Conservation (phyloP, 495 filamentous ascomycete species). For the Talaromyces proteolyticus region DNA sequence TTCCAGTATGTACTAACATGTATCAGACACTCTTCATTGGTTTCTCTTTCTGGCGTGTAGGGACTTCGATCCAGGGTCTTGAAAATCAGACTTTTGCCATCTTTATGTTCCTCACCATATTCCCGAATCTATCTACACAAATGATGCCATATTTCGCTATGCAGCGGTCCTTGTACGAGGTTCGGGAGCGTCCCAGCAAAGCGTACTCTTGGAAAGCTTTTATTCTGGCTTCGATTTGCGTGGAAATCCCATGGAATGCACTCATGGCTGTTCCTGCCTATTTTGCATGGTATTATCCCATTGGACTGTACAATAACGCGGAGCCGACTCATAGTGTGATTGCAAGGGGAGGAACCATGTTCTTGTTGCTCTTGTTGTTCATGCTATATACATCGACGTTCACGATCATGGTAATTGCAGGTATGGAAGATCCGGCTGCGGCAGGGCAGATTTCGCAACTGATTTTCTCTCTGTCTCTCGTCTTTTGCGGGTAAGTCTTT, state of each 20-base stretch:
- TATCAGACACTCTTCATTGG: slow-evolving; percentile 80
- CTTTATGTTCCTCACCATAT: slow-evolving; percentile 82
- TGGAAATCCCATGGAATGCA: slow-evolving; percentile 70
- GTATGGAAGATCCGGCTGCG: slow-evolving; percentile 55
- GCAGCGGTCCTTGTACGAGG: slow-evolving; percentile 63
- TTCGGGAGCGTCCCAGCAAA: slow-evolving; percentile 65
- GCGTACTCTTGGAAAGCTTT: slow-evolving; percentile 75
- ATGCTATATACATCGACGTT: slow-evolving; percentile 58
- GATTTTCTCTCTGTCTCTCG: slow-evolving; percentile 54
- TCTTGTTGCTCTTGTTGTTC: slow-evolving; percentile 50
- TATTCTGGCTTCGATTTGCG: slow-evolving; percentile 60
- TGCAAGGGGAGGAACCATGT: slow-evolving; percentile 53
- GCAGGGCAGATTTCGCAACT: slow-evolving; percentile 58
- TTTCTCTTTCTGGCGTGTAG: slow-evolving; percentile 80
- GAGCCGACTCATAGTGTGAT: slow-evolving; percentile 34
- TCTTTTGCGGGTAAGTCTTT: slow-evolving; percentile 41
- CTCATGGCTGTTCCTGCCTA: slow-evolving; percentile 59
- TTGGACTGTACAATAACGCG: slow-evolving; percentile 56
- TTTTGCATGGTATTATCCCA: slow-evolving; percentile 62
- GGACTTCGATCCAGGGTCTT: slow-evolving; percentile 71
- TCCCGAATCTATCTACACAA: slow-evolving; percentile 74
- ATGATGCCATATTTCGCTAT: slow-evolving; percentile 68
- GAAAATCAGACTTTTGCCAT: slow-evolving; percentile 90
- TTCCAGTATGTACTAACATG: slow-evolving; percentile 11
- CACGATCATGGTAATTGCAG: slow-evolving; percentile 59